Conservation (phyloP, 257 asterid species). For the Osmanthus fragrans region DNA sequence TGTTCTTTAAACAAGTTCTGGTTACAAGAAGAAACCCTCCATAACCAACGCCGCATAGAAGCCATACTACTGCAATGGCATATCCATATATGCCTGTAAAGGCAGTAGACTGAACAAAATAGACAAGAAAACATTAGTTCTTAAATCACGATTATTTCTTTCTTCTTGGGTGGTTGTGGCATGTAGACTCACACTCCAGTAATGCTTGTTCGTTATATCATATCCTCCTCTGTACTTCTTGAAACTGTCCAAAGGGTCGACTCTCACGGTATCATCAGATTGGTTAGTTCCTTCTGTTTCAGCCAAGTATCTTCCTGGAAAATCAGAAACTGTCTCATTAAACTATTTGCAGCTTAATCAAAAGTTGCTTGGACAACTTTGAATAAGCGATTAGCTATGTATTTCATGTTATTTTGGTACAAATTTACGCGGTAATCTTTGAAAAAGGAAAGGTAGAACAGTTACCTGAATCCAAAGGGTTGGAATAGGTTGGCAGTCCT, state of each 20-base stretch:
- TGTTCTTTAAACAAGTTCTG: slow-evolving; percentile 25
- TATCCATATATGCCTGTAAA: slow-evolving; percentile 76
- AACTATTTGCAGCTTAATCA: no score
- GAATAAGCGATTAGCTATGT: no score
- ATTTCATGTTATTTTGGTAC: neutral
- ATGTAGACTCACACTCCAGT: slow-evolving; percentile 73
- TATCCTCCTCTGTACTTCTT: slow-evolving; percentile 85
- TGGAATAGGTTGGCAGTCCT: slow-evolving; percentile 25
- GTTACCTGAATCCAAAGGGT: slow-evolving; percentile 33
- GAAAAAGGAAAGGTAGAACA: neutral
- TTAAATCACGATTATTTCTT: neutral
- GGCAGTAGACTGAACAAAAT: slow-evolving; percentile 61
- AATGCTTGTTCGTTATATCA: slow-evolving; percentile 67
- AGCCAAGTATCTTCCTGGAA: slow-evolving; percentile 48
- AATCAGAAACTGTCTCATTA: neutral
- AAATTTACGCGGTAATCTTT: no score
- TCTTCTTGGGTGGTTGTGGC: slow-evolving; percentile 19
- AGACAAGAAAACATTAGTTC: neutral
- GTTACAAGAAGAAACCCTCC: slow-evolving; percentile 46
- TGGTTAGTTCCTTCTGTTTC: slow-evolving; percentile 23
- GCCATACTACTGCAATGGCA: slow-evolving; percentile 58
- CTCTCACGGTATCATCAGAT: slow-evolving; percentile 55
- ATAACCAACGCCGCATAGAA: slow-evolving; percentile 60
- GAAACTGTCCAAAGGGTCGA: slow-evolving; percentile 61
- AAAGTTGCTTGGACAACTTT: no score